Base-by-base conservation (phyloP, 192 early-diverging fungal genomes). In the Entrophospora sp. region DNA sequence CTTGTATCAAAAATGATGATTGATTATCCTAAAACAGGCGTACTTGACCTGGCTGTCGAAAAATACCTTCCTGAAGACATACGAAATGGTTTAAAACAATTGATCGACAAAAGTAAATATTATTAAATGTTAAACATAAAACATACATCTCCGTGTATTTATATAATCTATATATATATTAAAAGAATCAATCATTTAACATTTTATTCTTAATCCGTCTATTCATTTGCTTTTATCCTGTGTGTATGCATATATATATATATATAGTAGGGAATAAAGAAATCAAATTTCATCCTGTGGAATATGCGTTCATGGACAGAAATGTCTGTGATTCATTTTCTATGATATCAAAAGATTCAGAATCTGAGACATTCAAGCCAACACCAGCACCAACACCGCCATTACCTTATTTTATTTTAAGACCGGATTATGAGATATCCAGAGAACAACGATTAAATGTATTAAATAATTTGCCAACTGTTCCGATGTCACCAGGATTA, bases 241-340 rank as follows among this genome's bases (percentile, higher is more conserved):
- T n/a, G n/a, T n/a, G n/a, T n/a, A n/a, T n/a, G n/a, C n/a, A n/a
- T n/a, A n/a, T n/a, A n/a, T n/a, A n/a, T n/a, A n/a, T n/a, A n/a
- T n/a, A 27, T 30, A 35, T 31, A 64, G 63, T 66, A 42, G 18
- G 34, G 30, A n/a, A 30, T 31, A 52, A 25, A 13, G 64, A 34
- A 20, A 66, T 55, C 3, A 52, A 55, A 43, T 66, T 66, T 6
- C 51, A 55, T 66, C 64, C 64, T 13, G 25, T 30, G 18, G 64
- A 66, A 66, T 66, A 66, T 49, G 49, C 64, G 20, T 66, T 45
- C n/a, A 56, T 55, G 10, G 36, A 66, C 30, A 49, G 34, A 22
- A 37, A 66, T 30, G 31, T 66, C 16, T 55, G 52, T 31, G 64
- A 66, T 35, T 27, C 61, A 14, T 63, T 63, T 35, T 48, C 44